Conservation (phyloP, 108 stramenopile genomes). For the Nannochloropsis oceanica region DNA sequence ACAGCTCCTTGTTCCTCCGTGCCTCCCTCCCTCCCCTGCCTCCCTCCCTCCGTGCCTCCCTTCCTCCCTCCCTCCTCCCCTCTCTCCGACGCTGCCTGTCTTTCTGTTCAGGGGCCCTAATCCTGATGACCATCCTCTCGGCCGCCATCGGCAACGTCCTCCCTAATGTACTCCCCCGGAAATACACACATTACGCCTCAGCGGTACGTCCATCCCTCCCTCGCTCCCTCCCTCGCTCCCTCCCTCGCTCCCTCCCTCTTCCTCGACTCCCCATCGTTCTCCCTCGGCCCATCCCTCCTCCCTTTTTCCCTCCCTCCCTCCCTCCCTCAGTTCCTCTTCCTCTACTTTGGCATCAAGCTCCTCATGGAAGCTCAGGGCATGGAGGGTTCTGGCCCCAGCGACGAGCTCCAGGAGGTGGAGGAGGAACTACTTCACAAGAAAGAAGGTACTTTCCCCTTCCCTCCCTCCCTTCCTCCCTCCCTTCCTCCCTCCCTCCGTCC, state of each 20-base stretch:
- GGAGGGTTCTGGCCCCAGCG: slow-evolving; percentile 60
- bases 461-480: not conserved
- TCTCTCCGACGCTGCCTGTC: no score
- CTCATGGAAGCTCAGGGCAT: slow-evolving; percentile 62
- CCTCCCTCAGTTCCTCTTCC: slow-evolving; percentile 74
- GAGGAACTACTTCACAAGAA: slow-evolving; percentile 25
- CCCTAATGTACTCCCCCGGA: slow-evolving; percentile 61
- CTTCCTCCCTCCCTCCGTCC: not conserved
- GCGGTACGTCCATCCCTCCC: slow-evolving; percentile 15
- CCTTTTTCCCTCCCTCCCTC: slow-evolving; percentile 60
- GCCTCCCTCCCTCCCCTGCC: not conserved
- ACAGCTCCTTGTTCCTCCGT: not conserved
- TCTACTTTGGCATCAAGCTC: slow-evolving; percentile 91
- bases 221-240: not conserved
- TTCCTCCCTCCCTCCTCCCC: not conserved
- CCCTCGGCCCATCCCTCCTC: not conserved
- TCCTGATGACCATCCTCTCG: slow-evolving; percentile 26
- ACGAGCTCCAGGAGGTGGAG: slow-evolving; percentile 80
- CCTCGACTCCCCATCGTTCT: not conserved
- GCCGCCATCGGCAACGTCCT: slow-evolving; percentile 72
- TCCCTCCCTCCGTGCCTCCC: not conserved
- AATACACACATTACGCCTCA: slow-evolving; percentile 73
- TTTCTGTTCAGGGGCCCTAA: slow-evolving; percentile 1
- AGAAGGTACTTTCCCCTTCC: not conserved
- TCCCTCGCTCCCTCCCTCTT: not conserved